A percentile compares a stretch with the other conserved stretches of the same genome.
Conservation (phyloP, 2,329 filamentous ascomycete genomes). For the Ilyonectria sp. region DNA sequence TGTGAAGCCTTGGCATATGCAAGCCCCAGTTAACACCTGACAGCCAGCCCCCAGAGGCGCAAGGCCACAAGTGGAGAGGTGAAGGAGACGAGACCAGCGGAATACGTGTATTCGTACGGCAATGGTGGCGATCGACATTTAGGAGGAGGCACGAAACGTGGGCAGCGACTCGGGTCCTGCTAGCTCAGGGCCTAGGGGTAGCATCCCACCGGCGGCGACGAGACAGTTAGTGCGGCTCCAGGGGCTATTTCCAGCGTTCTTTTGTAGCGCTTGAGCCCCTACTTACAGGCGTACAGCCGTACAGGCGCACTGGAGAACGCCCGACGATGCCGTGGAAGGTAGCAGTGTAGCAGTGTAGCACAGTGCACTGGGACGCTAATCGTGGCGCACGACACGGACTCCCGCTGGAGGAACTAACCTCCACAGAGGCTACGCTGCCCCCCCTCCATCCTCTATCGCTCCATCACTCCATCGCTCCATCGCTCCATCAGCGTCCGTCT, state of each 20-base stretch:
- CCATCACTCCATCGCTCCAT: slow-evolving; percentile 22
- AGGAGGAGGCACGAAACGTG: neutral
- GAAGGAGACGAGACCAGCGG: neutral
- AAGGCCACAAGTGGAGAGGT: slow-evolving; percentile 15
- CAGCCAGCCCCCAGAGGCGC: slow-evolving; percentile 15
- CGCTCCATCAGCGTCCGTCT: slow-evolving; percentile 21
- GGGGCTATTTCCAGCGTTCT: neutral
- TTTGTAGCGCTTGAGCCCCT: neutral
- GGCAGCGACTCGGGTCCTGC: neutral
- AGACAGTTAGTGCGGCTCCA: neutral
- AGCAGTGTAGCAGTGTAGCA: too few species aligned
- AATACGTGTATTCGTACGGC: neutral
- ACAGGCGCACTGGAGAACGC: neutral
- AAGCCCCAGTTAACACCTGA: slow-evolving; percentile 30
- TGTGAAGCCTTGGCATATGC: slow-evolving; percentile 46
- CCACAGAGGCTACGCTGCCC: slow-evolving; percentile 7
- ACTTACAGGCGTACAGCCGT: too few species aligned
- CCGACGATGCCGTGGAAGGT: too few species aligned
- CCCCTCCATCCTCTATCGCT: slow-evolving; percentile 21
- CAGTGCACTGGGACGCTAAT: neutral
- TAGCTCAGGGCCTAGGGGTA: neutral
- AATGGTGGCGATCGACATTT: neutral
- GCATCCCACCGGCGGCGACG: neutral
- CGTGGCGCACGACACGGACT: slow-evolving; percentile 13
- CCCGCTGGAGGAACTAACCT: slow-evolving; percentile 11